Base-by-base conservation (phyloP, 108 stramenopile species). In the Fragilariopsis cylindrus region DNA sequence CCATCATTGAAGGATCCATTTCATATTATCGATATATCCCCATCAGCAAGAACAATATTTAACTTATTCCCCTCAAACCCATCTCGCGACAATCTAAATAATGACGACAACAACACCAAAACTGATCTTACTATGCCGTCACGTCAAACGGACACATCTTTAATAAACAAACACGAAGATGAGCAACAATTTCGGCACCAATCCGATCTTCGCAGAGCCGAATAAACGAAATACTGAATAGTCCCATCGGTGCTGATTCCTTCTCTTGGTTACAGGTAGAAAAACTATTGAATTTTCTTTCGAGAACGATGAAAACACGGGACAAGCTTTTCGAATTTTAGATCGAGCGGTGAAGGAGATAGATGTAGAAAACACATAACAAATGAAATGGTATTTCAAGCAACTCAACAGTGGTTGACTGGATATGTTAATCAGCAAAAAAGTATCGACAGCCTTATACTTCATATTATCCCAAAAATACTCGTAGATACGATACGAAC, bases 331-430 rank as follows among this genome's bases (percentile, higher is more conserved):
- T 71, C 65, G 48, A 12, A 18, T 80, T 11, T 21, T 80, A 13
- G 74, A 80, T 75, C 56, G 79, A 9, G 48, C 55, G 19, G 73
- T 70, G 11, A 3, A 65, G 16, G 79, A 80, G 65, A 73, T 70
- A 3, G 41, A 48, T 65, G 60, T 70, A 15, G 43, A 56, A 45
- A 67, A 8, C 15, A n/a, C 0, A 19, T 41, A 3, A 60, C 66
- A 4, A 65, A 69, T 57, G 78, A 79, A 49, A 55, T 57, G 18
- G 48, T 79, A 16, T 67, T 43, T 58, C 45, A 7, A 42, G 72
- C 73, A 12, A 60, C 73, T 48, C 57, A 68, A 53, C 44, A 79
- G 19, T 79, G 78, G 78, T 48, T 79, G n/a, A 58, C 18, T 5
- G 69, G 48, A 48, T 76, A 76, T 70, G 56, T 48, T n/a, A 40